Conservation (phyloP, 352 stramenopile species). For the Globisporangium cylindrosporum region DNA sequence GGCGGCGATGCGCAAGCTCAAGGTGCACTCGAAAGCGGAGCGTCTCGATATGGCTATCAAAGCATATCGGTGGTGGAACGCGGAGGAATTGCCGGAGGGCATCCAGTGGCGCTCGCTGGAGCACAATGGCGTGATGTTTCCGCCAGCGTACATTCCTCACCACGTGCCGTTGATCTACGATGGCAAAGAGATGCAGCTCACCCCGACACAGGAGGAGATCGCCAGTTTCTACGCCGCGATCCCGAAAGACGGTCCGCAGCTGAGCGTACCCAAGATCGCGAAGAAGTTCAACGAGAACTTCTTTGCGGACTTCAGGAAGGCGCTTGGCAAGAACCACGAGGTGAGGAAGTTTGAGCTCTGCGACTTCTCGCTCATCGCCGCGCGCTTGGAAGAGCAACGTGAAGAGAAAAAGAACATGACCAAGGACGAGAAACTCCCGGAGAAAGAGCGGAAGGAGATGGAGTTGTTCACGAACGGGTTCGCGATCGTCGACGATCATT, state of each 20-base stretch:
- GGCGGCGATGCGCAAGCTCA: slow-evolving; percentile 82
- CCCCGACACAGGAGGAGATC: slow-evolving; percentile 93
- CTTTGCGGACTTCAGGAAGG: slow-evolving; percentile 91
- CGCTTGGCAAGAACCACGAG: slow-evolving; percentile 91
- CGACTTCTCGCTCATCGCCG: slow-evolving; percentile 95
- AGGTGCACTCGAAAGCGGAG: slow-evolving; percentile 93
- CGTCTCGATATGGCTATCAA: slow-evolving; percentile 97
- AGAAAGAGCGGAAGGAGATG: slow-evolving; percentile 91
- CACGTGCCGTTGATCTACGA: slow-evolving; percentile 95
- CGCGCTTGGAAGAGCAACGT: slow-evolving; percentile 90
- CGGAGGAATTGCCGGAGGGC: slow-evolving; percentile 90
- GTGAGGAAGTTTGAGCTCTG: slow-evolving; percentile 97
- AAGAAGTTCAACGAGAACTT: slow-evolving; percentile 99
- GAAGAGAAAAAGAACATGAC: slow-evolving; percentile 95
- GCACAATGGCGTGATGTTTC: slow-evolving; percentile 98
- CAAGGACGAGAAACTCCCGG: slow-evolving; percentile 91
- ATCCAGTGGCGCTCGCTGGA: slow-evolving; percentile 99
- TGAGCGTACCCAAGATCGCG: slow-evolving; percentile 95
- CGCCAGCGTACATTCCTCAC: slow-evolving; percentile 95
- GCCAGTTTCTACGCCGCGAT: slow-evolving; percentile 95
- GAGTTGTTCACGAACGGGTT: slow-evolving; percentile 95
- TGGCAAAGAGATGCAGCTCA: slow-evolving; percentile 91
- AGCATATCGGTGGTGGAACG: slow-evolving; percentile 99
- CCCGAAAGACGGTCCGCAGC: slow-evolving; percentile 96
- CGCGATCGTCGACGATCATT: slow-evolving; percentile 96